A percentile compares a stretch with the other conserved stretches of the same genome.
Conservation (phyloP, 2,329 filamentous ascomycete genomes). For the Rhinocladiella mackenziei region DNA sequence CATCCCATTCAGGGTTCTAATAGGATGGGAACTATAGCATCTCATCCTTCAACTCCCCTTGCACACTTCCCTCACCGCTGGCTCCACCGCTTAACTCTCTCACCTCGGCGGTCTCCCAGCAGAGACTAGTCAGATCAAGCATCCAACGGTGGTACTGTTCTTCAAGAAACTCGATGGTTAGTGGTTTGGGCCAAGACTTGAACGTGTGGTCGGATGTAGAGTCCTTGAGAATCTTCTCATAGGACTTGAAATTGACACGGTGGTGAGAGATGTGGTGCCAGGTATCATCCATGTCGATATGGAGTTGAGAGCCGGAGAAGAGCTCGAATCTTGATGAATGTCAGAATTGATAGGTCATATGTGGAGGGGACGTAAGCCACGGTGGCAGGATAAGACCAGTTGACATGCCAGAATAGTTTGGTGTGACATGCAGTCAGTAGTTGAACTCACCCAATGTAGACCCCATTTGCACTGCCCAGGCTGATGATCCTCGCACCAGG, state of each 20-base stretch:
- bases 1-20: neutral
- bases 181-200: slow-evolving; percentile 28
- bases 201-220: slow-evolving; percentile 21
- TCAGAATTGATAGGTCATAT: neutral
- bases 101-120: slow-evolving; percentile 28
- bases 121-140: slow-evolving; percentile 26
- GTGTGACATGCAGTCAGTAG: neutral
- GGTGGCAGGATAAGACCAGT: neutral
- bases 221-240: slow-evolving; percentile 28
- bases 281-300: slow-evolving; percentile 30
- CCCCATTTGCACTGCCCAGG: slow-evolving; percentile 26
- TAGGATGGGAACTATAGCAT: slow-evolving; percentile 13
- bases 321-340: slow-evolving; percentile 26
- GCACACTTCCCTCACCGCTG: slow-evolving; percentile 10
- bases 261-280: slow-evolving; percentile 30
- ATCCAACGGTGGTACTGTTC: slow-evolving; percentile 28
- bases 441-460: slow-evolving; percentile 29
- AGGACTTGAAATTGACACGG: slow-evolving; percentile 28
- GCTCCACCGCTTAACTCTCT: slow-evolving; percentile 22
- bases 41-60: slow-evolving; percentile 20
- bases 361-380: neutral
- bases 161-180: slow-evolving; percentile 30
- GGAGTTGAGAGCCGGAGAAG: slow-evolving; percentile 27
- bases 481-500: slow-evolving; percentile 29
- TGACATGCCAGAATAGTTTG: neutral